These are phyloP conservation scores for Pleurotus ostreatus DNA, from an alignment of 768 basidiomycete genomes.

Conservation along the genomic window DNA sequence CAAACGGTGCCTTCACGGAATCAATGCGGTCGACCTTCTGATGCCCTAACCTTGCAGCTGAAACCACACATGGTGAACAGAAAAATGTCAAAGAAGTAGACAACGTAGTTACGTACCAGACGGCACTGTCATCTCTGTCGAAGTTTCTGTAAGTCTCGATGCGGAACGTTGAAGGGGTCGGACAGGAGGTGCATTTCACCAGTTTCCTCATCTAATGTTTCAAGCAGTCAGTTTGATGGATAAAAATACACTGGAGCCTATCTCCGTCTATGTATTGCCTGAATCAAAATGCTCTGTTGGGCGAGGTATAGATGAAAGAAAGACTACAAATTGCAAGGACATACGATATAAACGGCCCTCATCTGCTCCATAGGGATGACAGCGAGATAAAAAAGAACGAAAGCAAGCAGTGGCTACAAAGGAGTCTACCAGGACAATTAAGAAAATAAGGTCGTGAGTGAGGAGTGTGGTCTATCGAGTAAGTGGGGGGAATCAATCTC, in stretches of 20 bases:
- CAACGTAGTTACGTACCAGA: too few species aligned
- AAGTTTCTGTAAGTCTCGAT: too few species aligned
- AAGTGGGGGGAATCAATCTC: neutral
- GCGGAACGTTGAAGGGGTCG: too few species aligned
- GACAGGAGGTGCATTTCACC: too few species aligned
- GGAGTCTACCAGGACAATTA: constrained; percentile 6
- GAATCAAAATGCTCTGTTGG: constrained; percentile 8
- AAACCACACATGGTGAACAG: too few species aligned
- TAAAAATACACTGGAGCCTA: neutral
- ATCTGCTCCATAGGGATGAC: neutral
- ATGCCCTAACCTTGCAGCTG: too few species aligned
- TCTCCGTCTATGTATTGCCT: constrained; percentile 3
- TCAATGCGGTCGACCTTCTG: too few species aligned
- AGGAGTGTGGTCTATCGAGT: neutral
- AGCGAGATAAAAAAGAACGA: neutral
- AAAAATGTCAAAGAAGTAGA: too few species aligned
- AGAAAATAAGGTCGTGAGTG: neutral
- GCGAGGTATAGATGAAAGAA: neutral
- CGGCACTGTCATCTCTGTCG: too few species aligned
- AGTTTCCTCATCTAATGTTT: too few species aligned
- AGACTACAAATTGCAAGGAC: constrained; percentile 4
- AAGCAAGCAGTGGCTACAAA: constrained; percentile 2
- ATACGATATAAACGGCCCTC: constrained; percentile 5
- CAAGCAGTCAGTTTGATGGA: neutral
- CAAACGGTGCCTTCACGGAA: too few species aligned